Conservation (phyloP, 2,329 filamentous ascomycete species). For the Pyricularia grisea region DNA sequence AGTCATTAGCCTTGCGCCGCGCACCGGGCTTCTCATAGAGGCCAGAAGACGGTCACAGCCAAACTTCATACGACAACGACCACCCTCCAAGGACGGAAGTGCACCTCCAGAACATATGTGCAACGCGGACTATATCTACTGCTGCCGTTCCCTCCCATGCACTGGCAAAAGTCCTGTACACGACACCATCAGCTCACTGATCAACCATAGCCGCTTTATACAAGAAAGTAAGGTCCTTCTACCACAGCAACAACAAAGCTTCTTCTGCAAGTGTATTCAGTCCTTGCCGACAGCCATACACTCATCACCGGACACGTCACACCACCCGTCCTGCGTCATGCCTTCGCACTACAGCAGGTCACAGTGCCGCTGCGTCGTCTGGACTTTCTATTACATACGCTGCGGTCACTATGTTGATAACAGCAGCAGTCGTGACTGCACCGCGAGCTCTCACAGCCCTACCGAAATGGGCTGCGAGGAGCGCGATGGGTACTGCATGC, state of each 20-base stretch:
- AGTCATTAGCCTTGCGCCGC: not conserved
- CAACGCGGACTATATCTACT: not conserved
- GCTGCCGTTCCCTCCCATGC: not conserved
- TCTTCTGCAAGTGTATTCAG: not conserved
- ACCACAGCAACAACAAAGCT: not conserved
- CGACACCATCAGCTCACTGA: not conserved
- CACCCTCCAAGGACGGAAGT: not conserved
- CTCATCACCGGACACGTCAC: not conserved
- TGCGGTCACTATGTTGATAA: not conserved
- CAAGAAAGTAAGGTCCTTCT: not conserved
- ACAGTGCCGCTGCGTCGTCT: not conserved
- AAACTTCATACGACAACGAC: not conserved
- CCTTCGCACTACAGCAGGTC: not conserved
- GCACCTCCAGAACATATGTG: not conserved
- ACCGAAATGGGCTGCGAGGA: not conserved
- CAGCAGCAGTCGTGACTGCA: not conserved
- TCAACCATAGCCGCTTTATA: not conserved
- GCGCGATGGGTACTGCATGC: not conserved
- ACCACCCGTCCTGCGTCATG: not conserved
- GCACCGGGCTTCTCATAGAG: not conserved
- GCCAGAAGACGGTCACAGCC: not conserved
- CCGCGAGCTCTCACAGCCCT: not conserved
- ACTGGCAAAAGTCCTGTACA: not conserved
- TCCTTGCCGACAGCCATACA: not conserved
- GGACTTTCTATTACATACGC: not conserved